Conservation (phyloP, 1,139 yeast species). For the Geotrichum bryndzae region DNA sequence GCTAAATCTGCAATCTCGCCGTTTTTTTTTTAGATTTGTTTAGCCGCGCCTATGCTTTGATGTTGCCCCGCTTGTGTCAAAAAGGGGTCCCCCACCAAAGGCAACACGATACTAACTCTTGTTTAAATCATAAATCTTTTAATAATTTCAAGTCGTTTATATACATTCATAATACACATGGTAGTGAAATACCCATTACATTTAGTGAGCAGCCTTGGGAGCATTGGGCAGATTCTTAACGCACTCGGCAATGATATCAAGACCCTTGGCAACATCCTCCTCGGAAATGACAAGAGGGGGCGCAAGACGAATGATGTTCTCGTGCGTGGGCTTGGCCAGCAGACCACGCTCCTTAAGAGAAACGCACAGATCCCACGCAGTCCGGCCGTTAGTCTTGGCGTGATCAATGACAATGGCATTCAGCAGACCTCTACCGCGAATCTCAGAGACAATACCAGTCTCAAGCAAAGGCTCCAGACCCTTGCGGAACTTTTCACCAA, state of each 20-base stretch:
- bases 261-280: conserved; percentile 78
- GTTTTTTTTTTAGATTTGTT: too few relatives aligned
- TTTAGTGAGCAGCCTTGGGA: conserved; percentile 22
- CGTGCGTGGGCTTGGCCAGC: conserved; percentile 95
- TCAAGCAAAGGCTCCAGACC: conserved; percentile 58
- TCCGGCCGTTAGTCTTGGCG: conserved; percentile 74
- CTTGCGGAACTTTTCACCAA: conserved; percentile 67
- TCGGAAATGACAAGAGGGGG: conserved; percentile 91
- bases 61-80: too few relatives aligned
- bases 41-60: too few relatives aligned
- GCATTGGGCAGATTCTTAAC: conserved; percentile 56
- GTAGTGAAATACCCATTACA: not conserved
- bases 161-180: not conserved
- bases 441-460: conserved; percentile 70
- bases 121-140: too few relatives aligned
- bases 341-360: conserved; percentile 85
- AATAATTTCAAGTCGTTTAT: not conserved
- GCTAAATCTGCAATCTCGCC: too few relatives aligned
- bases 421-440: conserved; percentile 86
- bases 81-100: too few relatives aligned
- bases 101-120: too few relatives aligned
- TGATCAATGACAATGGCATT: conserved; percentile 90
- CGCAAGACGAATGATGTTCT: conserved; percentile 88
- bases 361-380: conserved; percentile 95
- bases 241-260: conserved; percentile 60